Conservation (phyloP, 225 moss, liverwort and hornwort species). For the Takakia lepidozioides region DNA sequence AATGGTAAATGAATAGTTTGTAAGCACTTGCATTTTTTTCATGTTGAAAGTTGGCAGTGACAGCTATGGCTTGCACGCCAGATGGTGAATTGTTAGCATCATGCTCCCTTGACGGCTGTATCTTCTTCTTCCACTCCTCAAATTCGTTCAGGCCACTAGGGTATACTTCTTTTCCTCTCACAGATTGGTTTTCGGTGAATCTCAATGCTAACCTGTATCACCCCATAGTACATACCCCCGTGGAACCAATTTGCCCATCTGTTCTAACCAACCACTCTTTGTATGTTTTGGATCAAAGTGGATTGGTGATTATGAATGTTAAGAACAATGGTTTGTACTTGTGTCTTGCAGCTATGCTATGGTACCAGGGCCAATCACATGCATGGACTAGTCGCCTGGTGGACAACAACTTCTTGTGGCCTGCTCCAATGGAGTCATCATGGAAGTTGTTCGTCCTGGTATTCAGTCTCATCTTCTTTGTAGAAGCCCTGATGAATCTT, state of each 20-base stretch:
- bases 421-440: slow-evolving; percentile 75
- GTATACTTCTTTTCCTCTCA: too few species aligned
- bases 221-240: too few species aligned
- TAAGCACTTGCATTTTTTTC: background rate
- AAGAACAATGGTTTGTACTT: background rate
- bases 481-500: too few species aligned
- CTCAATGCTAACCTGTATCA: too few species aligned
- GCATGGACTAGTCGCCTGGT: slow-evolving; percentile 82
- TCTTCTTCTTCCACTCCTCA: slow-evolving; percentile 73
- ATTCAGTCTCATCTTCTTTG: slow-evolving; percentile 3
- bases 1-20: background rate
- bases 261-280: too few species aligned
- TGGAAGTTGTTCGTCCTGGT: slow-evolving; percentile 78
- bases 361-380: slow-evolving; percentile 69
- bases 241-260: too few species aligned
- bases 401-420: slow-evolving; percentile 66
- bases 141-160: slow-evolving; percentile 73
- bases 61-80: slow-evolving; percentile 48
- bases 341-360: slow-evolving; percentile 43
- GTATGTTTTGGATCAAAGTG: too few species aligned
- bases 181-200: too few species aligned
- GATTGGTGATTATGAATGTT: too few species aligned
- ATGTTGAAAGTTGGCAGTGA: slow-evolving; percentile 59
- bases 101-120: slow-evolving; percentile 58
- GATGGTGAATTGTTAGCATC: slow-evolving; percentile 71